Evolutionary conservation across 768 basidiomycete species (phyloP).

Genomic region (Sporobolomyces pararoseus): DNA sequence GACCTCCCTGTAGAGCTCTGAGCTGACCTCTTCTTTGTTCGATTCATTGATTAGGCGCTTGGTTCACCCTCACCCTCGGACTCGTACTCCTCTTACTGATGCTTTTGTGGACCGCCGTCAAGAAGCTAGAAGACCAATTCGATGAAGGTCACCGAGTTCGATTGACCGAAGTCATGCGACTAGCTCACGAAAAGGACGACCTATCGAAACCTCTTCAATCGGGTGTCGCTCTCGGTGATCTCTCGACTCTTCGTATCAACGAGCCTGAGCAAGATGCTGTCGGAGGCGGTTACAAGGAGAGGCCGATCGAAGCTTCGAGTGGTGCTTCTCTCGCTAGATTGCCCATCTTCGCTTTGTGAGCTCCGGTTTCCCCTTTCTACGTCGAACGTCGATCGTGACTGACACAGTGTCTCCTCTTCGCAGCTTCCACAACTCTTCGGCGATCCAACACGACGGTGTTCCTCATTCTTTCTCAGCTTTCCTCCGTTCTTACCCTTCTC

Average conservation of each 20-base stretch:
- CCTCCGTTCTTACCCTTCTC: constrained; percentile 63
- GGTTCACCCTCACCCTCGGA: constrained; percentile 31
- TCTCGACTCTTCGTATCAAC: constrained; percentile 2
- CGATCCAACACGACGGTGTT: constrained; percentile 52
- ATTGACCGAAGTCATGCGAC: constrained; percentile 59
- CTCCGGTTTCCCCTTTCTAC: background rate
- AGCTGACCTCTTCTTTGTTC: background rate
- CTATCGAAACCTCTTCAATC: background rate
- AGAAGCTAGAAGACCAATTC: constrained; percentile 61
- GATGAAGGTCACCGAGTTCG: constrained; percentile 59
- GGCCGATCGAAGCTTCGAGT: constrained; percentile 6
- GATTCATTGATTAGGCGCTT: constrained; percentile 20
- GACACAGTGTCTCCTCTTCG: background rate
- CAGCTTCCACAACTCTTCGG: constrained; percentile 38
- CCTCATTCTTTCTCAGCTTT: constrained; percentile 67
- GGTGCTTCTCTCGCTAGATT: constrained; percentile 19
- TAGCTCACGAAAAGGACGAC: background rate
- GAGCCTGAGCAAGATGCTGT: background rate
- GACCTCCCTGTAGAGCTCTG: no score
- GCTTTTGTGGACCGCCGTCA: constrained; percentile 10
- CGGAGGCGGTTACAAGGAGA: background rate
- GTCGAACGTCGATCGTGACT: background rate
- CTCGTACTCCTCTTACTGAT: constrained; percentile 16
- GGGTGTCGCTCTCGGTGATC: background rate
- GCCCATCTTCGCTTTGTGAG: constrained; percentile 37